Evolutionary conservation across 2,329 filamentous ascomycete genomes (phyloP), one percentile per base, ranked within the genome.

Genomic region (Pezicula rhizophila): DNA sequence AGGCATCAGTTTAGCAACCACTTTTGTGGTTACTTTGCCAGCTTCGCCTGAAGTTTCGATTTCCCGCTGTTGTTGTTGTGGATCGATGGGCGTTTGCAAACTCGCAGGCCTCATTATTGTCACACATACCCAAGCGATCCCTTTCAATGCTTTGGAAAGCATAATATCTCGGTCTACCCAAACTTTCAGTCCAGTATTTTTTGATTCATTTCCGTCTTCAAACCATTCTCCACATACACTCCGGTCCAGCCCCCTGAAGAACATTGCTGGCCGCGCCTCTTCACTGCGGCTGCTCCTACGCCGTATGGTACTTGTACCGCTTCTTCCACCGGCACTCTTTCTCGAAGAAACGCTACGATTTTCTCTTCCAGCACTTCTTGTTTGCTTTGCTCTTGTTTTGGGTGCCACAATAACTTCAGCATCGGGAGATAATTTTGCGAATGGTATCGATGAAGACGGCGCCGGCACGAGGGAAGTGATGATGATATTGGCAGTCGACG

Each of bases 381-480:
- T 73, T 31, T 77, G 71, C 65, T 88, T 90, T 38, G 86, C 77
- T 48, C 92, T 80, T 23, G 85, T 86, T 70, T 99, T 99, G 1
- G 93, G 93, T 3, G 93, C 93, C 52, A 99, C 93, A 56, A 97
- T 95, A 44, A 99, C 91, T 68, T 99, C 93, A 18, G 92, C 92
- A 64, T 97, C 90, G 0, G 91, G 87, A 0, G 89, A 87, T 45
- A 99, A 88, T 68, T 96, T 97, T 23, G 88, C 89, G 64, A 99
- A 99, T 0, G 88, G 77, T 2, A 81, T 77, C 43, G 83, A 79
- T 2, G 80, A 72, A 2, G 86, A 68, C 4, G 84, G 82, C 1
- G 82, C 73, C 1, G 93, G 93, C 1, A 85, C 82, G n/a, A 99
- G 73, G 1, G 89, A 90, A 6, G 89, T 82, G 8, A 97, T 80